Base-by-base conservation (phyloP, 495 filamentous ascomycete species). In the Aeminium ludgeri region DNA sequence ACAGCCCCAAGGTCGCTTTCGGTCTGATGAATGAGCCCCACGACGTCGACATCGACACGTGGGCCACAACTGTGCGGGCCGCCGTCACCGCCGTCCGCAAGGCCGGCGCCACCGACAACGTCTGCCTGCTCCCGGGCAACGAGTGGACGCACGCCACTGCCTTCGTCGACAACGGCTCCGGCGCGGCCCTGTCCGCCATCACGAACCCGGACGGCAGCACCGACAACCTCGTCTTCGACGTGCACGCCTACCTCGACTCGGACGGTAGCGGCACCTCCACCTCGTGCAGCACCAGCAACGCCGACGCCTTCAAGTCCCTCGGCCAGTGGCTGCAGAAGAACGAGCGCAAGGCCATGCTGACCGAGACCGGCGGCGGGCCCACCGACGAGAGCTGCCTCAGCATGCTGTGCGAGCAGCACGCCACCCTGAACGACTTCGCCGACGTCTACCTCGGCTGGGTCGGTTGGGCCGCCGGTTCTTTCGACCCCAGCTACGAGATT, bases 21-120 rank as follows among this genome's bases (percentile, higher is more conserved):
- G 72, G 72, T 28, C 53, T 76, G 33, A 74, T 77, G 68, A 78
- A 76, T 51, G 74, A 78, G 52, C 71, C 73, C 3, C 52, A 58
- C 38, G 58, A 69, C 28, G 54, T 64, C 23, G 59, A 68, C 44
- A 60, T 75, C 37, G 48, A 32, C 18, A 45, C 34, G 0, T 75
- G 71, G 71, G 69, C 67, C 0, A 43, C 54, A 3, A 70, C 69
- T 0, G 65, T 67, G 33, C 73, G 76, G 50, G 60, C 63, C 13
- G 68, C 58, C 32, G 70, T 79, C 1, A 69, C 65, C 1, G 72
- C 70, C 6, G 76, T 79, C 44, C 63, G 73, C 33, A 47, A 62
- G 11, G 66, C 72, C 23, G 74, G 73, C 15, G 73, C 71, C 3
- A 65, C 60, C n/a, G 49, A 48, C n/a, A 67, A 77, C 35, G 63